Percentiles rank a stretch among this genome's conserved stretches.
phyloP scores from a whole-genome alignment of 2,329 filamentous ascomycete species.

The Byssothecium circinans region DNA sequence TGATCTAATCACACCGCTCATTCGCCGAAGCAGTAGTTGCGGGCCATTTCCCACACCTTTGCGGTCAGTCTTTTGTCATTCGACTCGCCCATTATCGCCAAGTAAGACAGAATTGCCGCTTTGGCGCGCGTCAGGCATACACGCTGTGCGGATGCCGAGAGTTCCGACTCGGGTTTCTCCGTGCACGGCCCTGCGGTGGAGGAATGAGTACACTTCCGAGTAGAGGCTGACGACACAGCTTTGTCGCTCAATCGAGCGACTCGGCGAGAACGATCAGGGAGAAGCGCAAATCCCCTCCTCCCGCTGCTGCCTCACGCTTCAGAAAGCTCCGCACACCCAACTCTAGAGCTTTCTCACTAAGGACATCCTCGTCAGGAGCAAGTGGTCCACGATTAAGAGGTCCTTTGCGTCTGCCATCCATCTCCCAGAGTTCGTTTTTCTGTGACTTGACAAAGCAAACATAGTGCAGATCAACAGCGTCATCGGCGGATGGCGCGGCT shows the following conservation, averaged over 20 bases:
- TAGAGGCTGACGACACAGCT: background rate
- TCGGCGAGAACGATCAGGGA: slow-evolving; percentile 64
- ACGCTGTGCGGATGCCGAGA: background rate
- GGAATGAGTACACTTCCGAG: background rate
- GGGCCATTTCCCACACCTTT: background rate
- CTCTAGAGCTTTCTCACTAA: slow-evolving; percentile 71
- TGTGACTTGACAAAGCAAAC: slow-evolving; percentile 85
- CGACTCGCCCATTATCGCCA: background rate
- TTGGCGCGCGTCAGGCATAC: slow-evolving; percentile 13
- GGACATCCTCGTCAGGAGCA: slow-evolving; percentile 50
- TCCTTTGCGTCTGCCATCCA: slow-evolving; percentile 74
- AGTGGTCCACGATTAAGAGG: slow-evolving; percentile 64
- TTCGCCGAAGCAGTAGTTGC: slow-evolving; percentile 2
- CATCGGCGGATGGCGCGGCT: slow-evolving; percentile 72
- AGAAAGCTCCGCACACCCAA: slow-evolving; percentile 67
- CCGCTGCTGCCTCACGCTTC: slow-evolving; percentile 57
- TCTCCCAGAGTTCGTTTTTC: slow-evolving; percentile 73
- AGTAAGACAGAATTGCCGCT: slow-evolving; percentile 10
- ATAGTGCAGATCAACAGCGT: slow-evolving; percentile 89
- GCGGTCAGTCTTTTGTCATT: background rate
- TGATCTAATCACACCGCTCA: slow-evolving; percentile 4
- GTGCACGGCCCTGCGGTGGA: background rate
- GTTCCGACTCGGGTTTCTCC: slow-evolving; percentile 7
- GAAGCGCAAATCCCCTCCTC: slow-evolving; percentile 63
- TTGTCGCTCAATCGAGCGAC: slow-evolving; percentile 50